These are phyloP conservation scores for Phytophthora nicotianae DNA, from an alignment of 352 stramenopile genomes.

Conservation along the genomic window DNA sequence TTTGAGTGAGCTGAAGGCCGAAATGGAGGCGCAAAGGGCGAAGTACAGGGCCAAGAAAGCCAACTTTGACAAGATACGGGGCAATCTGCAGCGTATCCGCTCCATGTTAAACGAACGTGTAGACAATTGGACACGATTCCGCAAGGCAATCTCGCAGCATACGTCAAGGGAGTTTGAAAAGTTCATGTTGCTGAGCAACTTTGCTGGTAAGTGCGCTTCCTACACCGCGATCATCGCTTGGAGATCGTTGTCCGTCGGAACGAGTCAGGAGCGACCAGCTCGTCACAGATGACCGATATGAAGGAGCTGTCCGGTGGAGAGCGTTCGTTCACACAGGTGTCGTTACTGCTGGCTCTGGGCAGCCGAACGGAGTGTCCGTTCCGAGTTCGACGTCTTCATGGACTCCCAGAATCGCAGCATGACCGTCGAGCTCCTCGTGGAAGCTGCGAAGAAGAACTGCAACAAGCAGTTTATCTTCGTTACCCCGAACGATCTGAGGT, in stretches of 20 bases:
- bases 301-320: conserved; percentile 97
- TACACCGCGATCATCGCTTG: conserved; percentile 70
- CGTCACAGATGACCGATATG: conserved; percentile 94
- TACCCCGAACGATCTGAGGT: conserved; percentile 89
- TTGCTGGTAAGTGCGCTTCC: conserved; percentile 85
- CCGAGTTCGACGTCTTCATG: conserved; percentile 99
- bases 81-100: conserved; percentile 64
- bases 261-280: conserved; percentile 65
- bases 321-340: conserved; percentile 96
- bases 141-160: conserved; percentile 76
- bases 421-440: conserved; percentile 94
- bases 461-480: conserved; percentile 91
- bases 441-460: conserved; percentile 73
- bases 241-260: conserved; percentile 85
- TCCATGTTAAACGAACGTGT: conserved; percentile 78
- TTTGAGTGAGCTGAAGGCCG: conserved; percentile 56
- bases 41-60: conserved; percentile 73
- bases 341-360: conserved; percentile 94
- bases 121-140: conserved; percentile 45
- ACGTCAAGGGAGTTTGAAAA: conserved; percentile 86
- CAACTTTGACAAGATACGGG: conserved; percentile 62
- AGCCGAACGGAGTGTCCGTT: conserved; percentile 93
- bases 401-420: conserved; percentile 96
- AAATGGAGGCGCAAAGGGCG: conserved; percentile 72
- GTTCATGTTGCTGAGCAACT: conserved; percentile 86